Evolutionary conservation across 768 basidiomycete species (phyloP), one percentile per base, ranked within the genome.

Genomic region (Boletus rubroflammeus): DNA sequence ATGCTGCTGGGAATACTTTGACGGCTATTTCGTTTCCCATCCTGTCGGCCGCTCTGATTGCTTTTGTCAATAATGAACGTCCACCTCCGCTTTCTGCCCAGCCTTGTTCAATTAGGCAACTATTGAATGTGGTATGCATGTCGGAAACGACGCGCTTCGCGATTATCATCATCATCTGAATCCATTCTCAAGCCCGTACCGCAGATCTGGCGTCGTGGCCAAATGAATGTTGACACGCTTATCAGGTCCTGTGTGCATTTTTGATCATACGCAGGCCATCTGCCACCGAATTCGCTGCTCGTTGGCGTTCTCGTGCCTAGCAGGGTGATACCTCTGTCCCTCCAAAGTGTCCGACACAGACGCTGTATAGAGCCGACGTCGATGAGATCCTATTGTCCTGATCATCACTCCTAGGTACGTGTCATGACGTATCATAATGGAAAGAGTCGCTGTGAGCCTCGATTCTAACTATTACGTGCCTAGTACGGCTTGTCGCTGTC

Each of bases 1-100:
- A 14, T 5, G 32, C 32, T 10, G 52, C 62, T 67, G 64, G 62
- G 59, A 65, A 65, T 35, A 4, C 9, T 6, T n/a, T 19, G n/a
- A 23, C 60, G 50, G 52, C 40, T 51, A 49, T 58, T 57, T 48
- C 55, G 46, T 54, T 59, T 53, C 55, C 52, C 58, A 38, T 34
- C 52, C 52, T 44, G 11, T 50, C 41, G 17, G 55, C 49, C 43
- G 42, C 41, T 51, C 49, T 53, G 36, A 32, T 46, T 36, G 19
- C 56, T 50, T 57, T 43, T 51, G 39, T 42, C 39, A 42, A 31
- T 51, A 54, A 49, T 38, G 17, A 56, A 50, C 47, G 23, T 40
- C 49, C 40, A 21, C 58, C 47, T 50, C 57, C 54, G 45, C 43
- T 53, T 58, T 62, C 44, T 50, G 13, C 23, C 26, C 43, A 8